These are phyloP conservation scores for Pichia sp. DNA, from an alignment of 1,139 yeast species.

Conservation along the genomic window DNA sequence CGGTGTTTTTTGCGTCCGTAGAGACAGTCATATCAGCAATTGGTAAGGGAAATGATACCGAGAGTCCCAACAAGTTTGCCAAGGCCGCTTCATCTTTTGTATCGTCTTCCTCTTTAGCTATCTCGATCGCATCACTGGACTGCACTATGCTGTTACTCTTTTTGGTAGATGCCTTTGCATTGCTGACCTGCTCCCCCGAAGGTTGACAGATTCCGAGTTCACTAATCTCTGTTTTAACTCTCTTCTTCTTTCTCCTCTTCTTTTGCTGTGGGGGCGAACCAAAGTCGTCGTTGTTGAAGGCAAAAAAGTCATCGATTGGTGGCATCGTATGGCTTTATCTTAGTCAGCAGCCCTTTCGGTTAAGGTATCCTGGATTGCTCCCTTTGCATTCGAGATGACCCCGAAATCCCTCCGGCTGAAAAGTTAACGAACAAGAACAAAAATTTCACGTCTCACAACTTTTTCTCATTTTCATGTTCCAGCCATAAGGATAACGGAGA, in stretches of 20 bases:
- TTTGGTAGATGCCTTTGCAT: too few relatives aligned
- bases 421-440: neutral
- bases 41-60: conserved; percentile 2
- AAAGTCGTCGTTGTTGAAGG: conserved; percentile 8
- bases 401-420: neutral
- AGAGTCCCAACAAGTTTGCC: conserved; percentile 10
- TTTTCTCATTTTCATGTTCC: neutral
- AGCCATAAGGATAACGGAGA: neutral
- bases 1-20: neutral
- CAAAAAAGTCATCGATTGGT: conserved; percentile 13
- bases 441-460: neutral
- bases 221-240: neutral
- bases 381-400: neutral
- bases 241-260: conserved; percentile 11
- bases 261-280: neutral
- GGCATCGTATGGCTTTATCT: conserved; percentile 2
- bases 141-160: too few relatives aligned
- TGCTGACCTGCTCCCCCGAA: too few relatives aligned
- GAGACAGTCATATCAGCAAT: neutral
- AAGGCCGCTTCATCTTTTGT: conserved; percentile 6
- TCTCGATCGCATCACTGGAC: neutral
- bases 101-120: neutral
- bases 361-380: neutral
- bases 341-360: too few relatives aligned
- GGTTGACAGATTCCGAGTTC: too few relatives aligned